These are phyloP conservation scores for Ganoderma leucocontextum DNA, from an alignment of 1,284 basidiomycete genomes.

Conservation along the genomic window DNA sequence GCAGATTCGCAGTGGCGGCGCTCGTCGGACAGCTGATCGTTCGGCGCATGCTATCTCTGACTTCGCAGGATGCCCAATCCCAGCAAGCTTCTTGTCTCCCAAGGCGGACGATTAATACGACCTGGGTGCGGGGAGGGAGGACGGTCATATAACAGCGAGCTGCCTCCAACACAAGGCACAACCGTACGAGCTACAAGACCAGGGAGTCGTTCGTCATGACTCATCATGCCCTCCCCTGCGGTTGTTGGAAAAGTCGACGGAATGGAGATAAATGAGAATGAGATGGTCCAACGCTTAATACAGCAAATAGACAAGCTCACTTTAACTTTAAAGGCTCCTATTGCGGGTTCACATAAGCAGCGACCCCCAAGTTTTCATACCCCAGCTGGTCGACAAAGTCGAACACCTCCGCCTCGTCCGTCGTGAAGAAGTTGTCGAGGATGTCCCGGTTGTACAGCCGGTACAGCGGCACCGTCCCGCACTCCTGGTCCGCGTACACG, in stretches of 20 bases:
- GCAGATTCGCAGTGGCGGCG: too few relatives aligned
- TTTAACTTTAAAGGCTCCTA: background rate
- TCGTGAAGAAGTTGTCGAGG: slow-evolving; percentile 6
- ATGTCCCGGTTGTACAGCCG: background rate
- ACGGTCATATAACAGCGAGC: too few relatives aligned
- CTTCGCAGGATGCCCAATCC: too few relatives aligned
- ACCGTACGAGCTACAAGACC: background rate
- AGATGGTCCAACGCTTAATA: background rate
- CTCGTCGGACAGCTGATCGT: too few relatives aligned
- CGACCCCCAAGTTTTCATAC: background rate
- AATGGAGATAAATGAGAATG: background rate
- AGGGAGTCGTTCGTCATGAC: background rate
- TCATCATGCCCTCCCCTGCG: too few relatives aligned
- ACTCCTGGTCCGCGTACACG: slow-evolving; percentile 7
- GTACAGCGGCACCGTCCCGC: slow-evolving; percentile 5
- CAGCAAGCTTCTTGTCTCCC: too few relatives aligned
- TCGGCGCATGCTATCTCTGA: too few relatives aligned
- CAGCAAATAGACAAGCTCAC: background rate
- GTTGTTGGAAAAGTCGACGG: background rate
- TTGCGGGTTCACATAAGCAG: background rate
- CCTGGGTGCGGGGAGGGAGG: too few relatives aligned
- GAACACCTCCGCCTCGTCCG: slow-evolving; percentile 3
- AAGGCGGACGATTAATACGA: too few relatives aligned
- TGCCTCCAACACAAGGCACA: background rate
- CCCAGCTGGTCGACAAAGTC: slow-evolving; percentile 4